Evolutionary conservation across 2,329 filamentous ascomycete genomes (phyloP).

Genomic region (Colletotrichum sp.): DNA sequence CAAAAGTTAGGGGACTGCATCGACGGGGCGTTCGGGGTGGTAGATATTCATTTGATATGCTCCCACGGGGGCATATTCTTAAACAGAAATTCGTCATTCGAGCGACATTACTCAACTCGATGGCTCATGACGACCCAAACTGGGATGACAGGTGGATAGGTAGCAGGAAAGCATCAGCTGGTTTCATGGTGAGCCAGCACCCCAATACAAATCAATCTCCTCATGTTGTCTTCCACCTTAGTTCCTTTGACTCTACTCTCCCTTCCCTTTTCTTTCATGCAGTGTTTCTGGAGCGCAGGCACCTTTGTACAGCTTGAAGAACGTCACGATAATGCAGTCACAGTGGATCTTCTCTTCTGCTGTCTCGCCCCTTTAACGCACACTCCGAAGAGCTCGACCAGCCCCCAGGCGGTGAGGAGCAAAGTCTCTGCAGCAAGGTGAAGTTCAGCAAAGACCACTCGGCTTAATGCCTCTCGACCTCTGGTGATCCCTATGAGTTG

Average conservation of each 20-base stretch:
- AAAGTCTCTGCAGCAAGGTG: neutral
- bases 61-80: neutral
- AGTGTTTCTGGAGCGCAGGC: neutral
- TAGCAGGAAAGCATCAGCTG: neutral
- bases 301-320: neutral
- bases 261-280: neutral
- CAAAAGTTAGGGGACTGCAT: slow-evolving; percentile 9
- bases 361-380: neutral
- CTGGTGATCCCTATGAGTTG: neutral
- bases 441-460: neutral
- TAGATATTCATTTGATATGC: neutral
- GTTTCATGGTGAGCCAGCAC: neutral
- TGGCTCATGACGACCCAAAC: neutral
- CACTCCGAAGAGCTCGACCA: neutral
- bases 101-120: neutral
- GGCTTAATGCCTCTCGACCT: neutral
- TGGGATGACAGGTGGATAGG: neutral
- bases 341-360: neutral
- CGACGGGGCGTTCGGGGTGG: slow-evolving; percentile 9
- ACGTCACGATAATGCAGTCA: neutral
- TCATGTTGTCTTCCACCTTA: neutral
- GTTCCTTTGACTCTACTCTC: neutral
- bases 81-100: neutral
- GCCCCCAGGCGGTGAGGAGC: neutral
- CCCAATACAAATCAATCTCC: neutral